phyloP scores from a whole-genome alignment of 352 stramenopile genomes.

The Globisporangium viniferum region DNA sequence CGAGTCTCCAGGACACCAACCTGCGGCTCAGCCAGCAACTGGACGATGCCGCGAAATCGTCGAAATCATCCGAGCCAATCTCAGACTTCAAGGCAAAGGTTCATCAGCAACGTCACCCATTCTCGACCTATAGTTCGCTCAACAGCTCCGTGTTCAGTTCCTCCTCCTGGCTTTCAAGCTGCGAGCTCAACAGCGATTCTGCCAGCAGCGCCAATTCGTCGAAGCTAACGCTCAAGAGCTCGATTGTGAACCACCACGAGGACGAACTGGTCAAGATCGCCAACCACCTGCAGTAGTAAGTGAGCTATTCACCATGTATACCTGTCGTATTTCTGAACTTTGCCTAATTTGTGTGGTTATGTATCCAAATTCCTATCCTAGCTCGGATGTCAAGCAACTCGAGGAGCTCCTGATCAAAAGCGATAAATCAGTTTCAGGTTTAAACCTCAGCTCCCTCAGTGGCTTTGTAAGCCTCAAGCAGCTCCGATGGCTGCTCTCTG shows the following conservation, averaged over 20 bases:
- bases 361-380: constrained; percentile 4
- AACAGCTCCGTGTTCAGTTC: not conserved
- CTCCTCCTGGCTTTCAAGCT: constrained; percentile 4
- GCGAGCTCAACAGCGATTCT: not conserved
- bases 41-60: constrained; percentile 6
- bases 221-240: constrained; percentile 22
- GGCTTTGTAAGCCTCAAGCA: constrained; percentile 59
- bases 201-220: not conserved
- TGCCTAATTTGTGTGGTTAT: not conserved
- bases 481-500: constrained; percentile 35
- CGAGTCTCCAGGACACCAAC: constrained; percentile 41
- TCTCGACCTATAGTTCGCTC: not conserved
- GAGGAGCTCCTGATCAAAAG: constrained; percentile 32
- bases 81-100: no score
- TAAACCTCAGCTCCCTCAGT: not conserved
- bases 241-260: constrained; percentile 25
- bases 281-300: constrained; percentile 49
- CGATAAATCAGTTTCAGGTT: constrained; percentile 9
- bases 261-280: constrained; percentile 45
- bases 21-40: constrained; percentile 41
- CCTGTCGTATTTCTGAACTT: not conserved
- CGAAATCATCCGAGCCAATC: not conserved
- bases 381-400: constrained; percentile 39
- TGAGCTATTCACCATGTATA: not conserved
- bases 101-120: not conserved